Percentiles rank a stretch among this genome's conserved stretches.
Evolutionary conservation across 1,284 basidiomycete genomes (phyloP).

Genomic region (Leccinum ponderosum): DNA sequence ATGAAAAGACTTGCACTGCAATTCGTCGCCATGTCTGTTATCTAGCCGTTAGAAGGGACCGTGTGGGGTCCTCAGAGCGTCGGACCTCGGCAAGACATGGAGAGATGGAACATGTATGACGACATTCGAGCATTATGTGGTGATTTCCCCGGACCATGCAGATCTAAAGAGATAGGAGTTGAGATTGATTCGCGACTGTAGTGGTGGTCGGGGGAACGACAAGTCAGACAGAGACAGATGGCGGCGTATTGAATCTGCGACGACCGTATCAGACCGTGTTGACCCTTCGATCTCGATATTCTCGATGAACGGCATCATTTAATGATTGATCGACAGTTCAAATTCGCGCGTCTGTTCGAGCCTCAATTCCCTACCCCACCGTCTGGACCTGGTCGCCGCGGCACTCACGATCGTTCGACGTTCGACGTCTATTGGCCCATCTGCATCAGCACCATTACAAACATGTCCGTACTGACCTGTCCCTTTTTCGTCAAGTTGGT

Average conservation of each 20-base stretch:
- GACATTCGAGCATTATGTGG: background rate
- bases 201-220: background rate
- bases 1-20: background rate
- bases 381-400: slow-evolving; percentile 2
- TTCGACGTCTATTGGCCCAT: background rate
- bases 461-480: background rate
- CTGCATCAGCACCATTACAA: background rate
- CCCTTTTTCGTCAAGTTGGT: background rate
- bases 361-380: background rate
- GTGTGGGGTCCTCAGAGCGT: background rate
- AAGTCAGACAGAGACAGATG: background rate
- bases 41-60: background rate
- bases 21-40: background rate
- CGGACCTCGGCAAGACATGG: background rate
- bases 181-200: slow-evolving; percentile 1
- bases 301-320: slow-evolving; percentile 7
- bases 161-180: background rate
- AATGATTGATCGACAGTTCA: slow-evolving; percentile 3
- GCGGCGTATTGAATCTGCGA: background rate
- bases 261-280: slow-evolving; percentile 1
- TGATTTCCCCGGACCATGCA: background rate
- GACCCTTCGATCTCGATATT: slow-evolving; percentile 2
- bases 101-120: slow-evolving; percentile 1
- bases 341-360: background rate
- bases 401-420: background rate